Base-by-base conservation (phyloP, 1,284 basidiomycete genomes). In the Tilletia indica region DNA sequence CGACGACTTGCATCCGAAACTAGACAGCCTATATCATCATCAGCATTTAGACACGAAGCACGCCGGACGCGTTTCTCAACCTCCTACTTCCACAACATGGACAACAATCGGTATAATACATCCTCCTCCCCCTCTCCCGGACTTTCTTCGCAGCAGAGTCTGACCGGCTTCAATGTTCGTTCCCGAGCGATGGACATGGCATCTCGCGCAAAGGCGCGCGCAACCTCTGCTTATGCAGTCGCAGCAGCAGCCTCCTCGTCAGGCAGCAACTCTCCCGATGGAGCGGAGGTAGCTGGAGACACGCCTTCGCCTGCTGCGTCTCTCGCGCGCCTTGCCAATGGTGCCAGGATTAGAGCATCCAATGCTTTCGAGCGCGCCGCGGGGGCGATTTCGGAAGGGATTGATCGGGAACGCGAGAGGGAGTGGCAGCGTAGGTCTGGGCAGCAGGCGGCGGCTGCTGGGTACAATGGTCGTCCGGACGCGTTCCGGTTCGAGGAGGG, bases 101-200 rank as follows among this genome's bases (percentile, higher is more conserved):
- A 45, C 42, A 14, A 45, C 42, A 45, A 45, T 45, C 42, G 6
- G 42, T 45, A 31, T 31, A 31, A 31, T 31, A 1, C 25, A 31
- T 31, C 25, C 25, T 31, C 25, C 25, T 31, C 25, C 25, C 25
- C 42, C 14, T 45, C 42, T 9, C 14, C 42, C 42, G 42, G 42
- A 45, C 6, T 3, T 8, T 14, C 42, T 14, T 45, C 42, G 42
- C 42, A 31, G 25, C 58, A 42, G 61, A 64, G 61, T 39, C 61
- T 64, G 61, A 64, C 34, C 11, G 61, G 61, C 38, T 64, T 39
- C 3, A 36, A 64, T 14, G 61, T 64, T 21, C 61, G 61, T 12
- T 38, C 61, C 34, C 61, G 61, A 4, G 61, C 61, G 12, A 25
- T 64, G 12, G 61, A 42, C n/a, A 64, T 64, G 16, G 61, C 61